Evolutionary conservation across 768 basidiomycete genomes (phyloP).

Genomic region (Tulasnella sp.): DNA sequence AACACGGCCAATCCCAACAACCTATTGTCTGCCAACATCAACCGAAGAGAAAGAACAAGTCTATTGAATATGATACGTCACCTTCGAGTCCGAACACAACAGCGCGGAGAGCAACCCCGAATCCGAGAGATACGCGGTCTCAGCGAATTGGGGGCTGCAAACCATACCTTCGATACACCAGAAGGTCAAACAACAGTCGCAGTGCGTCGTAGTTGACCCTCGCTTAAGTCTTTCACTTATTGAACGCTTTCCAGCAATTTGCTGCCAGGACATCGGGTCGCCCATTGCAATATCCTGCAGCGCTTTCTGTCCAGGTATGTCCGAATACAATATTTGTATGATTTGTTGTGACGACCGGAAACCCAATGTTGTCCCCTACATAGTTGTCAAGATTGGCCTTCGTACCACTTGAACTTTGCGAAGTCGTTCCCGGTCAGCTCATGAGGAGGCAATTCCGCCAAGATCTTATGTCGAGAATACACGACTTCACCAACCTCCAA

Average conservation of each 20-base stretch:
- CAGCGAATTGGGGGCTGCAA: slow-evolving; percentile 39
- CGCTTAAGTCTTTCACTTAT: not conserved
- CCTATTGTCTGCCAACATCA: slow-evolving; percentile 22
- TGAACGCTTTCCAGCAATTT: not conserved
- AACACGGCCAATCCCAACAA: slow-evolving; percentile 26
- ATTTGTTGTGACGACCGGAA: not conserved
- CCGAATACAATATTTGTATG: not conserved
- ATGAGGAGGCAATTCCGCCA: slow-evolving; percentile 49
- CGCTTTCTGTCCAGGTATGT: slow-evolving; percentile 54
- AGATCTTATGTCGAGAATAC: slow-evolving; percentile 33
- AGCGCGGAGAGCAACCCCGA: not conserved
- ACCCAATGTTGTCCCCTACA: not conserved
- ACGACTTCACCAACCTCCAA: slow-evolving; percentile 54
- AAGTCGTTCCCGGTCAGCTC: slow-evolving; percentile 51
- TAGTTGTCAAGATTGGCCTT: slow-evolving; percentile 30
- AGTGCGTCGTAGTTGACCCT: too few species aligned
- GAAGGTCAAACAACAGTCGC: too few species aligned
- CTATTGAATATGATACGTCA: slow-evolving; percentile 10
- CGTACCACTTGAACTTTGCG: slow-evolving; percentile 56
- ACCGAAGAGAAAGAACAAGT: not conserved
- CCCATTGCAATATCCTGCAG: slow-evolving; percentile 44
- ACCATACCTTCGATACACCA: slow-evolving; percentile 40
- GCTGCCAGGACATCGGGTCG: not conserved
- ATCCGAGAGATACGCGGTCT: slow-evolving; percentile 54
- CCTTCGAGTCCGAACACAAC: slow-evolving; percentile 11